Percentiles rank a stretch among this genome's conserved stretches.
phyloP scores from a whole-genome alignment of 345 rosid genomes.

The Brassica napus region Da-Ae NC_063452.1:1612001-1612500 shows the following conservation, averaged over 20 bases:
- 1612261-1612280: conserved; percentile 97
- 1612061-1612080: conserved; percentile 86
- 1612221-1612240: conserved; percentile 43
- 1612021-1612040: not conserved
- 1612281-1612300: conserved; percentile 61
- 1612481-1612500: not conserved
- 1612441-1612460: conserved; percentile 28
- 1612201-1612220: not conserved
- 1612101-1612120: conserved; percentile 92
- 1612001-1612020: conserved; percentile 14
- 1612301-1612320: conserved; percentile 61
- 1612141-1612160: conserved; percentile 77
- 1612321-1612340: not conserved
- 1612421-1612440: conserved; percentile 64
- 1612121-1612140: conserved; percentile 74
- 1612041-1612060: conserved; percentile 32
- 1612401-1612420: conserved; percentile 45
- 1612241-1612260: conserved; percentile 96
- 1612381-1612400: conserved; percentile 44
- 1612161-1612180: not conserved
- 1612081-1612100: conserved; percentile 74
- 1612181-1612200: not conserved
- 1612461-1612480: not conserved
- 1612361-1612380: not conserved
- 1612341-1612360: not conserved